Conservation (phyloP, 352 stramenopile species). For the Aphanomyces cochlioides region DNA sequence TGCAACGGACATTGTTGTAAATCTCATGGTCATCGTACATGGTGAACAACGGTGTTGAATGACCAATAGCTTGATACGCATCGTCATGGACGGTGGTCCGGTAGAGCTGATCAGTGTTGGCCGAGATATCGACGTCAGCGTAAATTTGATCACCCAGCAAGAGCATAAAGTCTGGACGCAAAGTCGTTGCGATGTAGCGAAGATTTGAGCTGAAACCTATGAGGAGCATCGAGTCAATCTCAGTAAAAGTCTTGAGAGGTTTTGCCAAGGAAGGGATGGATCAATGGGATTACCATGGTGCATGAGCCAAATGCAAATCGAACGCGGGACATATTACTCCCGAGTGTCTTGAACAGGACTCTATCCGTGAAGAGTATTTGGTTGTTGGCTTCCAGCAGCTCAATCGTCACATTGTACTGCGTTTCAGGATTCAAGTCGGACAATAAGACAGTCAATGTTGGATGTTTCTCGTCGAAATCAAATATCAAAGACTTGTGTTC, state of each 20-base stretch:
- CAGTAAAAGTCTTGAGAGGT: not conserved
- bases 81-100: slow-evolving; percentile 8
- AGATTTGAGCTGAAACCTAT: slow-evolving; percentile 20
- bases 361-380: not conserved
- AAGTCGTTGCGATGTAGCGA: slow-evolving; percentile 11
- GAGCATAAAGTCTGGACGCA: slow-evolving; percentile 16
- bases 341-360: not conserved
- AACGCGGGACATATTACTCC: not conserved
- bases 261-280: slow-evolving; percentile 4
- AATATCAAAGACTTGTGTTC: not conserved
- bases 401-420: not conserved
- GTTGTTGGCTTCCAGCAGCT: slow-evolving; percentile 3
- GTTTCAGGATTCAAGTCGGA: not conserved
- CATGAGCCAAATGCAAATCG: slow-evolving; percentile 25
- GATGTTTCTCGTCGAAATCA: not conserved
- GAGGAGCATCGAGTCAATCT: not conserved
- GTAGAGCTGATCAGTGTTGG: slow-evolving; percentile 4
- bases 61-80: not conserved
- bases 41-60: slow-evolving; percentile 9
- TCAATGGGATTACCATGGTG: slow-evolving; percentile 15
- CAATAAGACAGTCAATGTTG: not conserved
- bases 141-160: slow-evolving; percentile 24
- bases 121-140: slow-evolving; percentile 9
- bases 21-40: slow-evolving; percentile 30
- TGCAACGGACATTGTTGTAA: slow-evolving; percentile 4